These are phyloP conservation scores for Debaryomyces fabryi DNA, from an alignment of 1,139 yeast genomes.

Conservation along the genomic window DNA sequence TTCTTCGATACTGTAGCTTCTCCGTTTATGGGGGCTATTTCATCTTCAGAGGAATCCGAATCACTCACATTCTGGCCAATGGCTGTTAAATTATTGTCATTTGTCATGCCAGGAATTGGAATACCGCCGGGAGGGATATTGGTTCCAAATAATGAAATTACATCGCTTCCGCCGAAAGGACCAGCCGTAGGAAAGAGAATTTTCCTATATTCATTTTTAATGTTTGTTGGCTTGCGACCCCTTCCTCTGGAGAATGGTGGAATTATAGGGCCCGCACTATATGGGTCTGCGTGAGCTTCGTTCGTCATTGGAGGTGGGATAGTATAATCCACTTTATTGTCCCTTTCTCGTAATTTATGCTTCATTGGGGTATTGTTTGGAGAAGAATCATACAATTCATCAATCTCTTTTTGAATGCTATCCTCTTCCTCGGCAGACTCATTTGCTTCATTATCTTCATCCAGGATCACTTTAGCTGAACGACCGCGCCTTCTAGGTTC, in stretches of 20 bases:
- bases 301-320: conserved; percentile 80
- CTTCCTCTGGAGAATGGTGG: conserved; percentile 21
- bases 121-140: conserved; percentile 58
- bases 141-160: conserved; percentile 71
- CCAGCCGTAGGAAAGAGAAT: conserved; percentile 93
- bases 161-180: conserved; percentile 94
- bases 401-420: conserved; percentile 52
- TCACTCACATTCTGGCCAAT: conserved; percentile 54
- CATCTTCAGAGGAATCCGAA: conserved; percentile 77
- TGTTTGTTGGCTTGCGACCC: conserved; percentile 35
- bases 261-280: conserved; percentile 19
- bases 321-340: conserved; percentile 73
- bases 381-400: conserved; percentile 55
- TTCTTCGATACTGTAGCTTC: conserved; percentile 37
- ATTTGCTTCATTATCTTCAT: conserved; percentile 29
- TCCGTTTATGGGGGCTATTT: conserved; percentile 44
- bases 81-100: conserved; percentile 42
- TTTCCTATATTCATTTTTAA: conserved; percentile 53
- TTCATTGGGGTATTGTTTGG: conserved; percentile 54
- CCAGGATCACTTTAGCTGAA: conserved; percentile 18
- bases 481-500: conserved; percentile 25
- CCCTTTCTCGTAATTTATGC: conserved; percentile 76
- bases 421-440: conserved; percentile 32
- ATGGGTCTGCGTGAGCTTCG: conserved; percentile 34
- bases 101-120: conserved; percentile 41